These are phyloP conservation scores for Myrmaecium sp. DNA, from an alignment of 2,329 filamentous ascomycete genomes.

Conservation along the genomic window DNA sequence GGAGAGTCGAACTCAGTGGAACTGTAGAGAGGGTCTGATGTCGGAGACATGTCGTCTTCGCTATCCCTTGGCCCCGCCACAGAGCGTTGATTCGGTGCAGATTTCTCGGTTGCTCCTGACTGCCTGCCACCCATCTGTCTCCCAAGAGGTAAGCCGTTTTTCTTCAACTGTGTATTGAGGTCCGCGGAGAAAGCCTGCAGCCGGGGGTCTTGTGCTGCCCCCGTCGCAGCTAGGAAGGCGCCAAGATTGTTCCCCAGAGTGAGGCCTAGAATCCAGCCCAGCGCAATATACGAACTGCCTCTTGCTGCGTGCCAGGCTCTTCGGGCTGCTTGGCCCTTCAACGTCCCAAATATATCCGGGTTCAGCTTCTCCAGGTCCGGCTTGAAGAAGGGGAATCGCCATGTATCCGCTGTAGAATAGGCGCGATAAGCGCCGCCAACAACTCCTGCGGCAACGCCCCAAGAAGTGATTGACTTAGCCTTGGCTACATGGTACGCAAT, in stretches of 20 bases:
- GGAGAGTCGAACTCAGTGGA: conserved; percentile 12
- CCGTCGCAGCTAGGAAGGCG: conserved; percentile 16
- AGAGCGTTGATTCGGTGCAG: conserved; percentile 1
- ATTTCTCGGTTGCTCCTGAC: conserved; percentile 1
- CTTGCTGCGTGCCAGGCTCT: conserved; percentile 13
- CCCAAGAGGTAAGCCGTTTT: conserved; percentile 1
- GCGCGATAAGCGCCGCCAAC: conserved; percentile 15
- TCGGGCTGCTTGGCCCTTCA: conserved; percentile 18
- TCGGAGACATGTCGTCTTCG: conserved; percentile 25
- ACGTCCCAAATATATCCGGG: conserved; percentile 17
- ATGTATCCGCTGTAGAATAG: conserved; percentile 16
- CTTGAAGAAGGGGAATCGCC: conserved; percentile 25
- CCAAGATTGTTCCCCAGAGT: conserved; percentile 14
- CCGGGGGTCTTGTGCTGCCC: conserved; percentile 13
- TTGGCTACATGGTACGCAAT: conserved; percentile 24
- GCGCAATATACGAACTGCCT: conserved; percentile 11
- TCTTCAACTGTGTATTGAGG: conserved; percentile 2
- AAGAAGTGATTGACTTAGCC: conserved; percentile 20
- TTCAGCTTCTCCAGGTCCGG: conserved; percentile 22
- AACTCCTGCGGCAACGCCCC: conserved; percentile 19
- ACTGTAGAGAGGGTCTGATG: conserved; percentile 14
- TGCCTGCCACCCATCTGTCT: conserved; percentile 7
- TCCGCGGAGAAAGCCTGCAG: too few relatives aligned
- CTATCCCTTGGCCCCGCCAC: conserved; percentile 1
- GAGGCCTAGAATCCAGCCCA: conserved; percentile 18